Percentiles rank a stretch among this genome's conserved stretches.
Evolutionary conservation across 768 basidiomycete genomes (phyloP).

Genomic region (Ramaria rubella): DNA sequence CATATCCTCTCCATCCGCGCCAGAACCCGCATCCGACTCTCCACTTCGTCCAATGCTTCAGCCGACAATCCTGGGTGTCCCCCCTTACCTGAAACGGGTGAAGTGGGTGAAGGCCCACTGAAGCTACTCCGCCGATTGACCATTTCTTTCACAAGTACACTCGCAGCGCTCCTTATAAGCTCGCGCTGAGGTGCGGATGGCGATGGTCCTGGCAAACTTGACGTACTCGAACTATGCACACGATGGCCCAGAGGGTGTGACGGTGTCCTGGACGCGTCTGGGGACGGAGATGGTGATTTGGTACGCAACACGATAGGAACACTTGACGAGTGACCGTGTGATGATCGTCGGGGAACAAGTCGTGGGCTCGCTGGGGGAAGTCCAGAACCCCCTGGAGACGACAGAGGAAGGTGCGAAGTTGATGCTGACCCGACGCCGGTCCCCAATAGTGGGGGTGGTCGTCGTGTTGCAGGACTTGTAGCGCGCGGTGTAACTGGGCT

Average conservation of each 20-base stretch:
- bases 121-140: constrained; percentile 40
- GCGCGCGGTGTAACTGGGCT: background rate
- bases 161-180: constrained; percentile 56
- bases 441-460: background rate
- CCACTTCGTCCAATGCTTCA: constrained; percentile 68
- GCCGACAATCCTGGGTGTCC: background rate
- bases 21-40: constrained; percentile 53
- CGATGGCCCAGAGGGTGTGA: background rate
- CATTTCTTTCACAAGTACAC: constrained; percentile 61
- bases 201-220: background rate
- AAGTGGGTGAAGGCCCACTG: background rate
- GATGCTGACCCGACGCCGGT: background rate
- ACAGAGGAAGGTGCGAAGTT: background rate
- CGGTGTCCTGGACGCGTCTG: background rate
- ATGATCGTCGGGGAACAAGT: background rate
- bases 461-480: background rate
- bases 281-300: background rate
- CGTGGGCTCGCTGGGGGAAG: background rate
- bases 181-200: constrained; percentile 42
- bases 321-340: constrained; percentile 3
- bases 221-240: background rate
- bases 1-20: constrained; percentile 69
- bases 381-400: background rate
- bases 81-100: too few relatives aligned
- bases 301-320: background rate